These are phyloP conservation scores for Pichia exigua DNA, from an alignment of 805 yeast genomes.

Conservation along the genomic window DNA sequence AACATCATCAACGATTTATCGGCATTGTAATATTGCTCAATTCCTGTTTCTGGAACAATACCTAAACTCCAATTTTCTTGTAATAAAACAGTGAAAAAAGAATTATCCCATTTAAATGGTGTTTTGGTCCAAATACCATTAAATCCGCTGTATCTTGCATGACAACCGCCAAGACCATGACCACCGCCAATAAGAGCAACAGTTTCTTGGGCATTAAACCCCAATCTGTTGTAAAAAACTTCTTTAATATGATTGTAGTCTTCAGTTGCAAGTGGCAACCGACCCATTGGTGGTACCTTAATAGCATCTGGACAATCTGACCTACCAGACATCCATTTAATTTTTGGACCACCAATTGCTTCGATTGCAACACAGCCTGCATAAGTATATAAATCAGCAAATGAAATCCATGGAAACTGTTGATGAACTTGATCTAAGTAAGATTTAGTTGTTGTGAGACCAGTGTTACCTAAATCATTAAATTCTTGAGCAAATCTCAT, in stretches of 20 bases:
- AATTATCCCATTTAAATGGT: slow-evolving; percentile 36
- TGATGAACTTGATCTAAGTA: slow-evolving; percentile 49
- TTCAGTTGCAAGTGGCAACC: slow-evolving; percentile 65
- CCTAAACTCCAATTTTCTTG: slow-evolving; percentile 37
- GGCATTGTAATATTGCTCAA: slow-evolving; percentile 31
- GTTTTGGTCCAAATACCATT: slow-evolving; percentile 40
- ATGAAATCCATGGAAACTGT: slow-evolving; percentile 60
- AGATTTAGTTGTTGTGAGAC: slow-evolving; percentile 50
- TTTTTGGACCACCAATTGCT: slow-evolving; percentile 69
- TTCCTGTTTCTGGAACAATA: slow-evolving; percentile 35
- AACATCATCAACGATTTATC: slow-evolving; percentile 65
- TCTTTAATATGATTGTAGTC: slow-evolving; percentile 59
- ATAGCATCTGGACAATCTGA: slow-evolving; percentile 42
- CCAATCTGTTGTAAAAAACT: slow-evolving; percentile 52
- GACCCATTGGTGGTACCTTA: slow-evolving; percentile 56
- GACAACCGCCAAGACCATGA: slow-evolving; percentile 73
- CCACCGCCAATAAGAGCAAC: slow-evolving; percentile 73
- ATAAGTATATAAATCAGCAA: slow-evolving; percentile 74
- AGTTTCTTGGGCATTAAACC: slow-evolving; percentile 62
- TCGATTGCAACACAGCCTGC: slow-evolving; percentile 77
- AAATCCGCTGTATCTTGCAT: slow-evolving; percentile 44
- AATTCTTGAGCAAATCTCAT: slow-evolving; percentile 49
- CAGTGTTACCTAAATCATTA: slow-evolving; percentile 54
- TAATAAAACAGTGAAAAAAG: slow-evolving; percentile 37
- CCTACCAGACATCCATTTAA: slow-evolving; percentile 81